These are phyloP conservation scores for Trypanosoma caninum DNA, from an alignment of 208 protist genomes.

Conservation along the genomic window DNA sequence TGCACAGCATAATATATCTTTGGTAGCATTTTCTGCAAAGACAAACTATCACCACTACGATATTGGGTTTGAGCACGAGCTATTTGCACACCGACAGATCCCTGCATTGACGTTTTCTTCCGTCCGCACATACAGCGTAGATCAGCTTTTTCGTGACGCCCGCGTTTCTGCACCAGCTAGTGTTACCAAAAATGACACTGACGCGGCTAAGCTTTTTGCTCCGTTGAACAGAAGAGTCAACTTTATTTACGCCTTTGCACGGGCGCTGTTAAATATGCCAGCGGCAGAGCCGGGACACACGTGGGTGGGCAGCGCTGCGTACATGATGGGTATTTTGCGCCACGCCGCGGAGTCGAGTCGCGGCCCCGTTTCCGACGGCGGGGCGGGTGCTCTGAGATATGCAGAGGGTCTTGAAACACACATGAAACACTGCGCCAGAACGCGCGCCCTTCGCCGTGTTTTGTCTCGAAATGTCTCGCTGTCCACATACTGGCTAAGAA, in stretches of 20 bases:
- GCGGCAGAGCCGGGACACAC: not conserved
- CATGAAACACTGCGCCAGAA: slow-evolving; percentile 28
- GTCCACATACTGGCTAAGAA: slow-evolving; percentile 25
- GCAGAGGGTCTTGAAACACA: slow-evolving; percentile 45
- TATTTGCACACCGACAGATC: slow-evolving; percentile 67
- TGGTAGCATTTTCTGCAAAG: slow-evolving; percentile 56
- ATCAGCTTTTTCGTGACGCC: slow-evolving; percentile 64
- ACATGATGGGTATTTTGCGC: slow-evolving; percentile 52
- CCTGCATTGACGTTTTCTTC: slow-evolving; percentile 73
- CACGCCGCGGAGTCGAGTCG: slow-evolving; percentile 40
- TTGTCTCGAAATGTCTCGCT: slow-evolving; percentile 15
- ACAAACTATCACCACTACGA: slow-evolving; percentile 84
- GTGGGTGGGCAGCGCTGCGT: slow-evolving; percentile 47
- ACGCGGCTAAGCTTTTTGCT: slow-evolving; percentile 3
- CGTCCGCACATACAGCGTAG: slow-evolving; percentile 37
- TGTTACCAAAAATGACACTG: slow-evolving; percentile 18
- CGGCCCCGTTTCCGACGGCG: slow-evolving; percentile 41
- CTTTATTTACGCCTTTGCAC: slow-evolving; percentile 64
- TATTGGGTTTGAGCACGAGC: slow-evolving; percentile 83
- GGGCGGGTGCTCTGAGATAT: slow-evolving; percentile 31
- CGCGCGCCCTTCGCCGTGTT: not conserved
- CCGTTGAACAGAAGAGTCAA: slow-evolving; percentile 32
- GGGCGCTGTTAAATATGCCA: slow-evolving; percentile 26
- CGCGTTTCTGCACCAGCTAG: slow-evolving; percentile 15
- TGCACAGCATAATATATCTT: slow-evolving; percentile 30